Evolutionary conservation across 495 filamentous ascomycete genomes (phyloP).

Genomic region (Beverwykella pulmonaria): DNA sequence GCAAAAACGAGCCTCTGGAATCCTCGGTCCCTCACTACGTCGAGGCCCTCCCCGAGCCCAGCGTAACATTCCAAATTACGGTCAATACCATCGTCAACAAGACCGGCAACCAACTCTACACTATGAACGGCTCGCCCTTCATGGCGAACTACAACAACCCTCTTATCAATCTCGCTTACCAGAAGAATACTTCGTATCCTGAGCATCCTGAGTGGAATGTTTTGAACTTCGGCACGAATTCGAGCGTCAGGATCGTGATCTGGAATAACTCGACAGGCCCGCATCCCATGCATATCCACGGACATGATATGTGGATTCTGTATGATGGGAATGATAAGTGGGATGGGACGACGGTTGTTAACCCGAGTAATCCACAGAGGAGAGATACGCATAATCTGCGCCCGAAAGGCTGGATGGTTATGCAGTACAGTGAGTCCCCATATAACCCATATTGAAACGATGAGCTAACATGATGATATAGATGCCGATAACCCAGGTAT

Average conservation of each 20-base stretch:
- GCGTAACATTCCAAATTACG: constrained; percentile 33
- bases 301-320: constrained; percentile 31
- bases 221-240: constrained; percentile 43
- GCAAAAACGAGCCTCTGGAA: constrained; percentile 18
- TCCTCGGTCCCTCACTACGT: constrained; percentile 44
- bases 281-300: constrained; percentile 36
- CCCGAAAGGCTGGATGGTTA: constrained; percentile 24
- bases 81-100: constrained; percentile 41
- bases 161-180: constrained; percentile 42
- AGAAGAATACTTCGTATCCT: constrained; percentile 17
- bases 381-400: constrained; percentile 24
- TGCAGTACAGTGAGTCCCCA: constrained; percentile 5
- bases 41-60: constrained; percentile 36
- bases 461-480: too few species aligned
- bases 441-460: too few species aligned
- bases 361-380: constrained; percentile 23
- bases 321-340: constrained; percentile 21
- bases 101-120: constrained; percentile 23
- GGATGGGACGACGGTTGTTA: constrained; percentile 24
- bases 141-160: constrained; percentile 47
- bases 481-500: constrained; percentile 33
- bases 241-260: constrained; percentile 40
- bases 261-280: constrained; percentile 33
- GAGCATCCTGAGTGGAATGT: constrained; percentile 35
- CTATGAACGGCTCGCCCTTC: constrained; percentile 38